Conservation (phyloP, 805 yeast species). For the Diddensiella caesifluorescens region DNA sequence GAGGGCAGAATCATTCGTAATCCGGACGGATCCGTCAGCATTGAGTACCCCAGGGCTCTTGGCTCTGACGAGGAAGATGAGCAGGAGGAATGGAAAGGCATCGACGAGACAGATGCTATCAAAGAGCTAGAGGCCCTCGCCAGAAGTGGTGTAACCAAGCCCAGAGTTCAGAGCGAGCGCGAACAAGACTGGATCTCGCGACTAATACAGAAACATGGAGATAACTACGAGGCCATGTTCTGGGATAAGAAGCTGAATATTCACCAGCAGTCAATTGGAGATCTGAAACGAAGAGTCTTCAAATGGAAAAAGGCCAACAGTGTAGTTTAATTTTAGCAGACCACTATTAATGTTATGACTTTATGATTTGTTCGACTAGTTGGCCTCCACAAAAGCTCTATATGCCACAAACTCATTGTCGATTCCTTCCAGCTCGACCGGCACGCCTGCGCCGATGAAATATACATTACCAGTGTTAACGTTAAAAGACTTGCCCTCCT, state of each 20-base stretch:
- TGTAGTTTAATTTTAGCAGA: conserved; percentile 24
- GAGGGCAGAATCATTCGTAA: conserved; percentile 71
- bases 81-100: conserved; percentile 26
- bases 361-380: not conserved
- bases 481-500: conserved; percentile 33
- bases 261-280: conserved; percentile 81
- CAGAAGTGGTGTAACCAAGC: conserved; percentile 37
- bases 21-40: conserved; percentile 58
- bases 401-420: conserved; percentile 59
- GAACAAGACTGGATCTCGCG: conserved; percentile 67
- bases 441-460: conserved; percentile 75
- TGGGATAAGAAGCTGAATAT: conserved; percentile 85
- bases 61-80: conserved; percentile 28
- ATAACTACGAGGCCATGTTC: conserved; percentile 82
- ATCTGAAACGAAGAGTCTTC: conserved; percentile 61
- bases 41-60: conserved; percentile 45
- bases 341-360: not conserved
- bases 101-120: conserved; percentile 50
- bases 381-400: conserved; percentile 59
- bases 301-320: conserved; percentile 59
- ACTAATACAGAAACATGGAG: conserved; percentile 75
- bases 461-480: conserved; percentile 73
- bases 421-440: conserved; percentile 45
- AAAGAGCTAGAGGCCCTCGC: conserved; percentile 63
- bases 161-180: conserved; percentile 58